Evolutionary conservation across 2,329 filamentous ascomycete genomes (phyloP), one percentile per base, ranked within the genome.

Genomic region (Fusarium sp.): DNA sequence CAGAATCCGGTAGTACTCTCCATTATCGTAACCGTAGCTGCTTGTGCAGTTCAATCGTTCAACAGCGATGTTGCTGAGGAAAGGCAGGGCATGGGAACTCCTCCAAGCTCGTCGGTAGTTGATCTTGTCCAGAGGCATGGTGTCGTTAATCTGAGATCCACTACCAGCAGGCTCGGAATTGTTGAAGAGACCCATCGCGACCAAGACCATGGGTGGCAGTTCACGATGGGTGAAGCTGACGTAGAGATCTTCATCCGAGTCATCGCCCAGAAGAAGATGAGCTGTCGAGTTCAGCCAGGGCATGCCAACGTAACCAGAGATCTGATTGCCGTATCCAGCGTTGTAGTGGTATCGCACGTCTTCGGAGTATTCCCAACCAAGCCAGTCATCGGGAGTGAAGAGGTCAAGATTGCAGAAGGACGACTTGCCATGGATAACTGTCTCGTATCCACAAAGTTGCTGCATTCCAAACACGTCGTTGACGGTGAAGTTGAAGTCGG

Each of bases 181-280:
- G 77, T 90, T 90, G 79, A 89, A 90, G 5, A 91, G 77, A 0
- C 88, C 88, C 73, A 90, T 80, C 0, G 88, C 86, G 2, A 89
- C 87, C 2, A 87, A 75, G 1, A 89, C 85, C 55, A 85, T 87
- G 1, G 88, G 87, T 2, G 87, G 87, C 3, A 90, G 76, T 71
- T 90, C 87, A 17, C 88, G 84, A 70, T 90, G 88, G 0, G 88
- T 90, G 75, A 90, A 90, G 48, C 84, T 87, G 36, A 90, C 79
- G 68, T 87, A 88, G 8, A 90, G 77, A 52, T 89, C 85, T 67
- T 90, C 70, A 6, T 73, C 70, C 0, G 72, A 63, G 1, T 71
- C 65, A 2, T 73, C 60, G 23, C 66, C 72, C 48, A 84, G 68
- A 9, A 88, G 75, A 0, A 85, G 75, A 9, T 75, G 67, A 0